These are phyloP conservation scores for Boletus rufocinnamomeus DNA, from an alignment of 768 basidiomycete species.

Conservation along the genomic window DNA sequence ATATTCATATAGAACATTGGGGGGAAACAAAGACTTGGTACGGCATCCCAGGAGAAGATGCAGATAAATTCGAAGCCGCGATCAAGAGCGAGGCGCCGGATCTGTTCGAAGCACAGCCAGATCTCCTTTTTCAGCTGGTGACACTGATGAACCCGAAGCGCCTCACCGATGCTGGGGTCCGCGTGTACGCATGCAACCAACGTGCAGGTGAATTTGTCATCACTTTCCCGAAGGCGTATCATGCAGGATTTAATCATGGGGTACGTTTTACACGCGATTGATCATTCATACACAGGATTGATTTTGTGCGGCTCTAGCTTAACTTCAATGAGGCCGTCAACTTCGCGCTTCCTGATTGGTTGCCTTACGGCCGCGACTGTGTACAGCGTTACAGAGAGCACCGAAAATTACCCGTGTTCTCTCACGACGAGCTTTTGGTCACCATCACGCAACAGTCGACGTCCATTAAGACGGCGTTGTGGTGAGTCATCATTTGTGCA, in stretches of 20 bases:
- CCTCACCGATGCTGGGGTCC: constrained; percentile 83
- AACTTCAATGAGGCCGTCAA: constrained; percentile 99
- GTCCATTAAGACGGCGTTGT: constrained; percentile 89
- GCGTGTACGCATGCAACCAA: constrained; percentile 93
- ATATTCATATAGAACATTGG: constrained; percentile 79
- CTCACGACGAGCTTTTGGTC: constrained; percentile 94
- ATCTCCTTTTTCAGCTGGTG: constrained; percentile 95
- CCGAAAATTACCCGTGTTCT: constrained; percentile 93
- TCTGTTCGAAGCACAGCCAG: constrained; percentile 96
- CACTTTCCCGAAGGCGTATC: constrained; percentile 97
- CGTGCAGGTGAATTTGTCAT: constrained; percentile 97
- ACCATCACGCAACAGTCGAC: constrained; percentile 97
- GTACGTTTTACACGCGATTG: constrained; percentile 52
- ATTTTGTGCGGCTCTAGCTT: constrained; percentile 53
- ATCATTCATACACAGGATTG: constrained; percentile 24
- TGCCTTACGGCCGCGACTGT: constrained; percentile 83
- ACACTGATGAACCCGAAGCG: constrained; percentile 96
- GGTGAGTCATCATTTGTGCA: constrained; percentile 52
- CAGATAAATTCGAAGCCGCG: constrained; percentile 94
- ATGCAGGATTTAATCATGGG: constrained; percentile 98
- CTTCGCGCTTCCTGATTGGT: constrained; percentile 96
- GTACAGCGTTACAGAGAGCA: constrained; percentile 89
- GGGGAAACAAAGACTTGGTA: constrained; percentile 99
- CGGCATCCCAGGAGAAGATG: constrained; percentile 93
- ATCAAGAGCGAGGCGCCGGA: constrained; percentile 96